Evolutionary conservation across 805 yeast species (phyloP).

Genomic region (Nakazawaea wickerhamii): DNA sequence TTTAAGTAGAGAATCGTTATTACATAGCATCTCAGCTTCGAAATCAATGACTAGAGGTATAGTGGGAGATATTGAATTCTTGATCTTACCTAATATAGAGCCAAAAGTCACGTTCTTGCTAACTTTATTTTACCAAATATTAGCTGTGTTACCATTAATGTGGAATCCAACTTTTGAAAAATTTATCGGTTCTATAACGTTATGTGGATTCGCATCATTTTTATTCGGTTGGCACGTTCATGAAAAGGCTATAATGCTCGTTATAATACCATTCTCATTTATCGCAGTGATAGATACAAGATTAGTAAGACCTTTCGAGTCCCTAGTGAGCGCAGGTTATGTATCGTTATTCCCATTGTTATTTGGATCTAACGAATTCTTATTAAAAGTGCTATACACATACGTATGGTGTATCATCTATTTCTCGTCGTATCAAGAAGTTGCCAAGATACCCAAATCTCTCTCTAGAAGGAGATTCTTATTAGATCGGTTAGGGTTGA

Average conservation of each 20-base stretch:
- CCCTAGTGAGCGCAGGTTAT: conserved; percentile 74
- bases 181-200: conserved; percentile 77
- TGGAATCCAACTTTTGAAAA: conserved; percentile 69
- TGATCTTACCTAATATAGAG: conserved; percentile 71
- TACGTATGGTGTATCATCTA: conserved; percentile 81
- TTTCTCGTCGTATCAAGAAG: conserved; percentile 66
- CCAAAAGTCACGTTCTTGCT: conserved; percentile 74
- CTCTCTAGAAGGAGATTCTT: conserved; percentile 44
- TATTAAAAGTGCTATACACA: conserved; percentile 72
- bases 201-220: conserved; percentile 89
- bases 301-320: conserved; percentile 62
- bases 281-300: conserved; percentile 67
- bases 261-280: conserved; percentile 83
- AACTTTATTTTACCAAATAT: conserved; percentile 77
- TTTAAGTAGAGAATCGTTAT: conserved; percentile 15
- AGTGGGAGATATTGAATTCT: conserved; percentile 85
- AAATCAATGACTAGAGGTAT: conserved; percentile 64
- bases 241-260: conserved; percentile 90
- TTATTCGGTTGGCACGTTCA: conserved; percentile 99
- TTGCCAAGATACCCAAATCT: conserved; percentile 40
- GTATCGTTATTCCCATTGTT: conserved; percentile 85
- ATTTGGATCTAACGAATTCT: conserved; percentile 73
- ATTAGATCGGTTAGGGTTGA: conserved; percentile 62
- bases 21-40: conserved; percentile 1
- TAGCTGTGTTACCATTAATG: conserved; percentile 69